These are phyloP conservation scores for Galeopsis tetrahit DNA, from an alignment of 257 asterid species.

Conservation along the genomic window DNA sequence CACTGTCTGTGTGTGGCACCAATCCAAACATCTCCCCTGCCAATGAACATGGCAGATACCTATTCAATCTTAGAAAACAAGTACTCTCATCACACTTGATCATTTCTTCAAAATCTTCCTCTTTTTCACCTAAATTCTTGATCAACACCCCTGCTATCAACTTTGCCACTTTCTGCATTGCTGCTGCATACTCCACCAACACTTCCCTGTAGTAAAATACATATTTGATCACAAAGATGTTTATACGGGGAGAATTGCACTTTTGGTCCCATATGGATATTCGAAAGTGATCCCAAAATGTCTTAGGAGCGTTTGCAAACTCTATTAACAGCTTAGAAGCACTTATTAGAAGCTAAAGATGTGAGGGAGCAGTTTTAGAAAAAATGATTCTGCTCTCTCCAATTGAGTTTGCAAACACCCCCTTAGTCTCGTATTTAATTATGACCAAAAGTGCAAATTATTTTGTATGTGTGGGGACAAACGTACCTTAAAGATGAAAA, in stretches of 20 bases:
- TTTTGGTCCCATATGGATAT: too few species aligned
- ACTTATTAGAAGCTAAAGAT: too few species aligned
- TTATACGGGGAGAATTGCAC: too few species aligned
- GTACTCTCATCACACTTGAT: slow-evolving; percentile 51
- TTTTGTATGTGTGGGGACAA: not conserved
- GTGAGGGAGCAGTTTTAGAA: too few species aligned
- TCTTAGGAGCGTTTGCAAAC: too few species aligned
- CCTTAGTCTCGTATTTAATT: too few species aligned
- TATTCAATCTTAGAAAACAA: slow-evolving; percentile 67
- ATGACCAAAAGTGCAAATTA: too few species aligned
- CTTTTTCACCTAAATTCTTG: slow-evolving; percentile 41
- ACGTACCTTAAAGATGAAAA: slow-evolving; percentile 57
- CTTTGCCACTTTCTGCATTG: slow-evolving; percentile 66
- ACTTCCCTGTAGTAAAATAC: slow-evolving; percentile 50
- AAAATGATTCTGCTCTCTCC: too few species aligned
- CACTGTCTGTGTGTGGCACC: slow-evolving; percentile 82
- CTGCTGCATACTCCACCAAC: slow-evolving; percentile 61
- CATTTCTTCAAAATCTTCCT: slow-evolving; percentile 39
- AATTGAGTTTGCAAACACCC: too few species aligned
- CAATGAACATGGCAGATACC: slow-evolving; percentile 56
- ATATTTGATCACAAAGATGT: too few species aligned
- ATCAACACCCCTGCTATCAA: slow-evolving; percentile 50
- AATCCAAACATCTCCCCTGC: slow-evolving; percentile 46
- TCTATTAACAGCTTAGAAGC: too few species aligned
- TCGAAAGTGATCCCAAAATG: too few species aligned